Conservation (phyloP, 441 rosid species). For the Gossypium davidsonii region DNA sequence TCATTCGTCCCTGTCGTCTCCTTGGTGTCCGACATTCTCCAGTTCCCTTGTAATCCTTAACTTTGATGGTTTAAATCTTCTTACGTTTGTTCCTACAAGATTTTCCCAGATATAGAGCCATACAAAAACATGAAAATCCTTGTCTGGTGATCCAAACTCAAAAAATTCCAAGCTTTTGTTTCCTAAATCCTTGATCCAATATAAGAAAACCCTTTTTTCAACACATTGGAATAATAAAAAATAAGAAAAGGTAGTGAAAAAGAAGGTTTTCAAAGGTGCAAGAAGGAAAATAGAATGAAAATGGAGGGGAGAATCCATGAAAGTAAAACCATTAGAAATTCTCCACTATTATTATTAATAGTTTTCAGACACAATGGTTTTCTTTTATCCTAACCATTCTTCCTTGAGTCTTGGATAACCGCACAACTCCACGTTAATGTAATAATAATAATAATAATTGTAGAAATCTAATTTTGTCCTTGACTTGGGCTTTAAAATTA, state of each 20-base stretch:
- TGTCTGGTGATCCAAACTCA: background rate
- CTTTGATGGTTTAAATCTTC: no score
- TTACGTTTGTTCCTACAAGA: background rate
- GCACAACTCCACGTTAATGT: constrained; percentile 9
- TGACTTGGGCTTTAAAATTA: no score
- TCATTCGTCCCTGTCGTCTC: constrained; percentile 33
- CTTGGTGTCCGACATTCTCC: constrained; percentile 34
- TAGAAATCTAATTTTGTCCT: background rate
- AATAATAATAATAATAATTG: no score
- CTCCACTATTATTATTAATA: background rate
- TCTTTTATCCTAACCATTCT: background rate
- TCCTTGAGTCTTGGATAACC: constrained; percentile 48
- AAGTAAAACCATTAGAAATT: background rate
- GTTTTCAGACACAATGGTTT: background rate
- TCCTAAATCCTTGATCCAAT: background rate
- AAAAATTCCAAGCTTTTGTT: background rate
- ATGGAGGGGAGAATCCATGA: background rate
- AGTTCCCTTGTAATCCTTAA: background rate
- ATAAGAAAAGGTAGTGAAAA: background rate
- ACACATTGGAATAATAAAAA: background rate
- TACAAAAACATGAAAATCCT: background rate
- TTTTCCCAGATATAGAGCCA: background rate
- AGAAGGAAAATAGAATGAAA: background rate
- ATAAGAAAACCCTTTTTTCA: background rate
- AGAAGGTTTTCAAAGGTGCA: background rate